Evolutionary conservation across 371 early-diverging fungal species (phyloP), one percentile per base, ranked within the genome.

Genomic region (Lichtheimia ramosa): DNA sequence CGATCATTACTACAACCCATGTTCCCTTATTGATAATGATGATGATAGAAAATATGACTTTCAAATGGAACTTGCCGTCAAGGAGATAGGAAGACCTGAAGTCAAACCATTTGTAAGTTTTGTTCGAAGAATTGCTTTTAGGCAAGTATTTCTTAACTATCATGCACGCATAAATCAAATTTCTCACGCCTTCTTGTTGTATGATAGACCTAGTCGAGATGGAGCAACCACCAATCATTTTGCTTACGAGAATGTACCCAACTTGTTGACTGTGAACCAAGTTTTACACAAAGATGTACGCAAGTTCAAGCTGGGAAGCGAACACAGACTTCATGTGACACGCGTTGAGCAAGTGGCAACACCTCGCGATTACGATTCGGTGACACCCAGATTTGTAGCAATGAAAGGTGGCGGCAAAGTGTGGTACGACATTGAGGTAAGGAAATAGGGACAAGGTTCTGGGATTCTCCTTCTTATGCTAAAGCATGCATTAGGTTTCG

Each of bases 61-160:
- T 34, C 64, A 72, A 20, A 34, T 79, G 24, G 43, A 48, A 5
- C n/a, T 82, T 5, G 54, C 60, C 1, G 58, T 68, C 2, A 56
- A 68, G 21, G 63, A 69, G 18, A 25, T 63, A 14, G 42, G 71
- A 15, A 48, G 78, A 12, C 21, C 43, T 18, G 75, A 79, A 50
- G 73, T 74, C 2, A 74, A 74, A 27, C 82, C 82, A 0, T 79
- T 66, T 34, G 68, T 58, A 3, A 68, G 77, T 0, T 82, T 82
- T 49, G 68, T 67, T 8, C 74, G 77, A 46, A 66, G 68, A 28
- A 43, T 71, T 2, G 68, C 76, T n/a, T 59, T 79, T 6, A 63
- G 75, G 77, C 74, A 74, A 65, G 14, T 54, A 15, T 10, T 28
- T 23, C 8, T 41, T 13, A 5, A 23, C 25, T 25, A 25, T 5